Conservation (phyloP, 148 eudicot species). For the Silene latifolia region DNA sequence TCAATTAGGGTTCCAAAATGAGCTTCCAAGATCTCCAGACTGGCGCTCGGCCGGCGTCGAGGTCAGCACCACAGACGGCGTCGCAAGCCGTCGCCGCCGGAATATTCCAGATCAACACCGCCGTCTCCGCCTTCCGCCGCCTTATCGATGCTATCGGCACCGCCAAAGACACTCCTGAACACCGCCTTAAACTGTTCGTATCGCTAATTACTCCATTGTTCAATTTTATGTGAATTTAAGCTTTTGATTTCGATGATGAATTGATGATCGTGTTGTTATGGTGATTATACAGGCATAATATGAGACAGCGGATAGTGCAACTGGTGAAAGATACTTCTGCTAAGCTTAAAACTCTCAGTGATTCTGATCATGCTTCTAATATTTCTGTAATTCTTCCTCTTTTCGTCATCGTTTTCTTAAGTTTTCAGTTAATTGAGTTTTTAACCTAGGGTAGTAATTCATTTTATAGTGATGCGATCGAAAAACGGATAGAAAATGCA, state of each 20-base stretch:
- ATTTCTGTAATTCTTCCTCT: conserved; percentile 34
- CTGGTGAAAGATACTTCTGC: conserved; percentile 69
- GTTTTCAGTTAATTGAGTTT: background rate
- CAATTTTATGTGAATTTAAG: background rate
- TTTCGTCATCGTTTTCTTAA: background rate
- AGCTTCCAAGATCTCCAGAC: conserved; percentile 60
- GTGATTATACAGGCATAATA: conserved; percentile 37
- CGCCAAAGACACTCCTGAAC: conserved; percentile 58
- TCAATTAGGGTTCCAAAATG: conserved; percentile 22
- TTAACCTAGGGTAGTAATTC: too few species aligned
- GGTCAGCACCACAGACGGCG: conserved; percentile 29
- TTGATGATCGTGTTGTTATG: background rate
- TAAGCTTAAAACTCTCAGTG: conserved; percentile 58
- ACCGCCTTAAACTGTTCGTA: conserved; percentile 55
- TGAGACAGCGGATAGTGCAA: conserved; percentile 56
- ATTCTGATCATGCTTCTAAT: conserved; percentile 42
- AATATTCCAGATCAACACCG: conserved; percentile 67
- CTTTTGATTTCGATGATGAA: background rate
- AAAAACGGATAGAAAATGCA: too few species aligned
- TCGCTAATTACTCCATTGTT: too few species aligned
- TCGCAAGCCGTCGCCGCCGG: conserved; percentile 57
- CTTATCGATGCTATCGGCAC: conserved; percentile 54
- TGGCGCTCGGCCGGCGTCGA: conserved; percentile 38
- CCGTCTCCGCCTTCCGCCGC: conserved; percentile 50
- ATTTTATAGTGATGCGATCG: too few species aligned